Conservation (phyloP, 2,329 filamentous ascomycete genomes). For the Emmonsia crescens region DNA sequence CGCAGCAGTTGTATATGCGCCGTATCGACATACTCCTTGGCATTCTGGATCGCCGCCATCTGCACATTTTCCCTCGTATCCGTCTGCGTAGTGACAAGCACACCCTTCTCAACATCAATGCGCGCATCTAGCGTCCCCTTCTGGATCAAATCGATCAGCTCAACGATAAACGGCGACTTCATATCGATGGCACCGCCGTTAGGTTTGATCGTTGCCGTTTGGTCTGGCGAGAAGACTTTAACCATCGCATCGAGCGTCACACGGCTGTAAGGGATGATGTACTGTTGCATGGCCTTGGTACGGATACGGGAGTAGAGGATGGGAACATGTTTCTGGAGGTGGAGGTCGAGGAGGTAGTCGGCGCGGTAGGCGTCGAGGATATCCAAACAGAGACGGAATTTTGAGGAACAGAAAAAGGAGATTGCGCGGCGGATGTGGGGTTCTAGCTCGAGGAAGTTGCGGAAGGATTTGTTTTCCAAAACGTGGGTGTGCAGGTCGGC, state of each 20-base stretch:
- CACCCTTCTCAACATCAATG: conserved; percentile 72
- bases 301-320: conserved; percentile 65
- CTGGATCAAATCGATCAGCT: conserved; percentile 70
- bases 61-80: conserved; percentile 62
- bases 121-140: conserved; percentile 61
- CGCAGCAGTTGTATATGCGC: conserved; percentile 66
- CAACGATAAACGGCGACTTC: conserved; percentile 36
- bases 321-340: conserved; percentile 64
- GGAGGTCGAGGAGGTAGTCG: conserved; percentile 85
- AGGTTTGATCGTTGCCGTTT: conserved; percentile 34
- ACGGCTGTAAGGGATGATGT: conserved; percentile 79
- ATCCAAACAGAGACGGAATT: conserved; percentile 74
- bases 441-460: conserved; percentile 81
- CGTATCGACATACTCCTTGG: conserved; percentile 61
- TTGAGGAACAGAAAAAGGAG: conserved; percentile 75
- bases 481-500: conserved; percentile 62
- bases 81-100: conserved; percentile 60
- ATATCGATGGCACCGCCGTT: conserved; percentile 6
- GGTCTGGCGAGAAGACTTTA: conserved; percentile 54
- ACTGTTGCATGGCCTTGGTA: conserved; percentile 86
- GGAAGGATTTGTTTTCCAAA: conserved; percentile 70
- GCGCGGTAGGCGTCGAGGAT: conserved; percentile 70
- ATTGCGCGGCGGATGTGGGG: conserved; percentile 90
- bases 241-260: conserved; percentile 74
- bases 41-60: conserved; percentile 53